Evolutionary conservation across 2,329 filamentous ascomycete genomes (phyloP).

Genomic region (Basipetospora sp.): DNA sequence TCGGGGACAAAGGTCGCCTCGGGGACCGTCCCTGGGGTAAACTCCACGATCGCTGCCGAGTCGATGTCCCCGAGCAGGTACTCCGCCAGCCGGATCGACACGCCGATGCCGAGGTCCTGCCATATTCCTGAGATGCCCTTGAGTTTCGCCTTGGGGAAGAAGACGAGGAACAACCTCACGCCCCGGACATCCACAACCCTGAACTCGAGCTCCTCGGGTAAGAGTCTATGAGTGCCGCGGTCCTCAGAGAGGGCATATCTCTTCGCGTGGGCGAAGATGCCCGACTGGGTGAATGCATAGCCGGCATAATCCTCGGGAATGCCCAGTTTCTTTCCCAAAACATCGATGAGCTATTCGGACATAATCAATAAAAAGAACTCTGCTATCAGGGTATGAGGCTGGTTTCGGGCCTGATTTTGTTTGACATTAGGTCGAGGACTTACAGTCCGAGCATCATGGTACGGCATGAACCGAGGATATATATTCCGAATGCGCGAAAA

Average conservation of each 20-base stretch:
- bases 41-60: conserved; percentile 18
- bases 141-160: conserved; percentile 22
- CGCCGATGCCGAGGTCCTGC: conserved; percentile 30
- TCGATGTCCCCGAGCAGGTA: conserved; percentile 24
- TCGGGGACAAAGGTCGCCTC: conserved; percentile 26
- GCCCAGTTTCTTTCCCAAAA: conserved; percentile 19
- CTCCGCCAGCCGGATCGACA: conserved; percentile 32
- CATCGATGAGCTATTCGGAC: conserved; percentile 22
- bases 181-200: conserved; percentile 26
- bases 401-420: neutral
- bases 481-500: conserved; percentile 25
- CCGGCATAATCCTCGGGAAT: conserved; percentile 13
- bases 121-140: conserved; percentile 27
- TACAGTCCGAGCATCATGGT: conserved; percentile 21
- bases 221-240: conserved; percentile 22
- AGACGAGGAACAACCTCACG: conserved; percentile 29
- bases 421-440: conserved; percentile 5
- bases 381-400: no score
- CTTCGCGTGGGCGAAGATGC: conserved; percentile 16
- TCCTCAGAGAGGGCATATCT: conserved; percentile 19
- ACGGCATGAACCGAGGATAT: conserved; percentile 33
- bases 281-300: conserved; percentile 19
- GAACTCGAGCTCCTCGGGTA: conserved; percentile 20
- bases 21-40: conserved; percentile 12
- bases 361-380: no score